These are phyloP conservation scores for Nemania sp. DNA, from an alignment of 2,329 filamentous ascomycete species.

Conservation along the genomic window DNA sequence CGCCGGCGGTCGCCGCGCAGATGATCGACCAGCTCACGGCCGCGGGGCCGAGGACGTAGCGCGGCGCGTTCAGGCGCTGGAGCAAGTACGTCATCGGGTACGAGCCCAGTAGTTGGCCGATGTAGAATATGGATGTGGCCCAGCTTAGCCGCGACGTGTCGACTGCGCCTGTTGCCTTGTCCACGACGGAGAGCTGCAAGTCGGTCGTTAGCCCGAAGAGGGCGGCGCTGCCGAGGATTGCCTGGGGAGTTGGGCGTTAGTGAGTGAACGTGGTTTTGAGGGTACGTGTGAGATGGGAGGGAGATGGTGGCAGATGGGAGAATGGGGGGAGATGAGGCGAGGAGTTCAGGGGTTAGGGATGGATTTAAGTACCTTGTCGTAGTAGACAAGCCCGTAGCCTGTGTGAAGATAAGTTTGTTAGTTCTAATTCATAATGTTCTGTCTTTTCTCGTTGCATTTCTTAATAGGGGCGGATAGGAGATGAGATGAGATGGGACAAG, in stretches of 20 bases:
- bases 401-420: background rate
- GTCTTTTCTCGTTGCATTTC: no score
- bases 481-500: no score
- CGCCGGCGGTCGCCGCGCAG: constrained; percentile 70
- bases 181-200: constrained; percentile 59
- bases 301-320: no score
- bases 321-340: background rate
- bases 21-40: constrained; percentile 68
- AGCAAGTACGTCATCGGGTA: constrained; percentile 74
- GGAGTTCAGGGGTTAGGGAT: background rate
- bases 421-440: background rate
- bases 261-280: background rate
- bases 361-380: constrained; percentile 59
- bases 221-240: constrained; percentile 72
- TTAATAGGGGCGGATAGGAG: no score
- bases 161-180: constrained; percentile 52
- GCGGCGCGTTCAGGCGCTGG: constrained; percentile 68
- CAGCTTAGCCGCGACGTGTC: constrained; percentile 72
- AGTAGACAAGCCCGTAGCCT: constrained; percentile 67
- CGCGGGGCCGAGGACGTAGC: constrained; percentile 64
- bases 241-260: constrained; percentile 43
- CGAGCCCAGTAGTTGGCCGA: constrained; percentile 74
- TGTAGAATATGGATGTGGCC: constrained; percentile 81
- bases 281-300: no score
- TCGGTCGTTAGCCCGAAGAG: constrained; percentile 78